Evolutionary conservation across 1,284 basidiomycete genomes (phyloP).

Genomic region (Ustilago shanxiensis): DNA sequence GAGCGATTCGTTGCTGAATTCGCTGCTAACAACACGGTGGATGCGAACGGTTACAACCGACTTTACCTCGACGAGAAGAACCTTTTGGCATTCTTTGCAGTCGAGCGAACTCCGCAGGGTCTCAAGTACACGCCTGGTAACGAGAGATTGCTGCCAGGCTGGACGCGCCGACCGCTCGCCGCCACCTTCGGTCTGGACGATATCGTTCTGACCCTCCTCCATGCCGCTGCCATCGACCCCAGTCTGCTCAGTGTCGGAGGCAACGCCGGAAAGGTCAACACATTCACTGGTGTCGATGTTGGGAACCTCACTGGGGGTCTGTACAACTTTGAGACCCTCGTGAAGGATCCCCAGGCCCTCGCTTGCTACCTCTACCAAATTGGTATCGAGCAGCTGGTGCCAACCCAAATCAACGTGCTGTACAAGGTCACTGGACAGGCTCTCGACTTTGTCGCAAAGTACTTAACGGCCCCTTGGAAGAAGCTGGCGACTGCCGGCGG

Average conservation of each 20-base stretch:
- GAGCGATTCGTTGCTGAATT: conserved; percentile 59
- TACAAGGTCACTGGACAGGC: conserved; percentile 48
- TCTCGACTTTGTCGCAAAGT: conserved; percentile 49
- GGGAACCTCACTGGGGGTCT: conserved; percentile 53
- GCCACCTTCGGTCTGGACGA: conserved; percentile 56
- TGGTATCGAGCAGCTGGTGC: conserved; percentile 44
- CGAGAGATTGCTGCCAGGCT: conserved; percentile 46
- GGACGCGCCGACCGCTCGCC: conserved; percentile 53
- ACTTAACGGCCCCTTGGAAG: conserved; percentile 33
- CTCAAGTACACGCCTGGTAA: conserved; percentile 59
- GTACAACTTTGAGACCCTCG: conserved; percentile 31
- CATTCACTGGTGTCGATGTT: conserved; percentile 53
- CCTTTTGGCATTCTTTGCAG: conserved; percentile 56
- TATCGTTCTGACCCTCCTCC: conserved; percentile 51
- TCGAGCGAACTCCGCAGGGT: conserved; percentile 28
- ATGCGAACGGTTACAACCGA: conserved; percentile 52
- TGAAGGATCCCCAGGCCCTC: conserved; percentile 42
- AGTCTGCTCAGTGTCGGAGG: conserved; percentile 51
- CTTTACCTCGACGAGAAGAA: conserved; percentile 61
- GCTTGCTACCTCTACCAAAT: conserved; percentile 57
- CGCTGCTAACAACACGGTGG: conserved; percentile 57
- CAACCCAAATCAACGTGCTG: conserved; percentile 46
- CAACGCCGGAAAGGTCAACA: conserved; percentile 58
- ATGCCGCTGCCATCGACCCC: conserved; percentile 44
- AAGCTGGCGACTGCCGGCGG: conserved; percentile 40